Conservation (phyloP, 305 asterid species). For the Solanum aculeatissimum region DNA sequence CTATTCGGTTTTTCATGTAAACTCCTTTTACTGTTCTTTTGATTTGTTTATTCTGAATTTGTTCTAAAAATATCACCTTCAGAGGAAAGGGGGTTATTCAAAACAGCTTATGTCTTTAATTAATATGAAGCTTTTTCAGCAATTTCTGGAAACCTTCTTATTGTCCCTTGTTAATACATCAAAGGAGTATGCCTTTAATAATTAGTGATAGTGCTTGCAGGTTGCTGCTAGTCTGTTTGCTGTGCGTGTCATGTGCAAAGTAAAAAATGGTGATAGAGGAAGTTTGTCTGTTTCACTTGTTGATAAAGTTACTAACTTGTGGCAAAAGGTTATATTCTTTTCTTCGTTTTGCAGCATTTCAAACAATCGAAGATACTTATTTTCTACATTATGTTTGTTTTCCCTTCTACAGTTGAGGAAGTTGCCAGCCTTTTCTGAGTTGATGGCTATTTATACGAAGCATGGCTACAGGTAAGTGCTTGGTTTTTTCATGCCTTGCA, state of each 20-base stretch:
- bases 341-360: background rate
- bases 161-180: background rate
- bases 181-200: background rate
- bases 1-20: background rate
- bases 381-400: conserved; percentile 9
- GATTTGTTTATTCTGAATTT: background rate
- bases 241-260: conserved; percentile 60
- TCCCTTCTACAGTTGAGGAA: conserved; percentile 47
- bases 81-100: background rate
- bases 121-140: background rate
- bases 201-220: conserved; percentile 25
- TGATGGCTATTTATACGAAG: conserved; percentile 52
- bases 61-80: background rate
- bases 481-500: background rate
- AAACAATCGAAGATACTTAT: background rate
- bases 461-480: conserved; percentile 70
- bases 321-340: conserved; percentile 48
- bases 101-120: background rate
- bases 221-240: conserved; percentile 58
- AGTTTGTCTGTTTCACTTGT: conserved; percentile 64
- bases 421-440: conserved; percentile 67
- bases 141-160: background rate
- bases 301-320: conserved; percentile 41
- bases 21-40: background rate
- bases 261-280: conserved; percentile 53